A percentile compares a stretch with the other conserved stretches of the same genome.
These are phyloP conservation scores for Gloeopeniophorella convolvens DNA, from an alignment of 768 basidiomycete species.

Conservation along the genomic window DNA sequence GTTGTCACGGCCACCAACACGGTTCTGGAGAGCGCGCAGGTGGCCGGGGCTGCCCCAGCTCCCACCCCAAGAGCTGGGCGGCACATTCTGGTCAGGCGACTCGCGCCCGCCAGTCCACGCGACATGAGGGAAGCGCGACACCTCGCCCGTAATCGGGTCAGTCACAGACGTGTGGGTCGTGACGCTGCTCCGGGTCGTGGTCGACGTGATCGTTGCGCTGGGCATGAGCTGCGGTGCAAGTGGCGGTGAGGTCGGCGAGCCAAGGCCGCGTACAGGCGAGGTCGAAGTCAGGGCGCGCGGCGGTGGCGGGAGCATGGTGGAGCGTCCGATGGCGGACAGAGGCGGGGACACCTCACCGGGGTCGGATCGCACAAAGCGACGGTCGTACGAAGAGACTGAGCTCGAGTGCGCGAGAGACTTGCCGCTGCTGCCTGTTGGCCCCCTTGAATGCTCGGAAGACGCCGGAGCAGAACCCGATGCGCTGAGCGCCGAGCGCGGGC, in stretches of 20 bases:
- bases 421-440: conserved; percentile 31
- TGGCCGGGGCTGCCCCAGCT: conserved; percentile 18
- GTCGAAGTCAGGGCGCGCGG: conserved; percentile 2
- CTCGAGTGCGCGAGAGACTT: conserved; percentile 40
- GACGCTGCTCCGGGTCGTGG: conserved; percentile 26
- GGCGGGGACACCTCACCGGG: conserved; percentile 24
- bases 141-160: conserved; percentile 30
- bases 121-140: conserved; percentile 25
- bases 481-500: conserved; percentile 40
- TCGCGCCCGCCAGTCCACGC: conserved; percentile 18
- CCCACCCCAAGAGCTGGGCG: conserved; percentile 8
- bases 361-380: conserved; percentile 22
- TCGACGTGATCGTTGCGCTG: conserved; percentile 25
- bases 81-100: not conserved
- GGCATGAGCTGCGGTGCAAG: not conserved
- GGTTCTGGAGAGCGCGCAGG: conserved; percentile 14
- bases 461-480: conserved; percentile 44
- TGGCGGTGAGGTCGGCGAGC: not conserved
- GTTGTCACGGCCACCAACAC: conserved; percentile 4
- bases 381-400: conserved; percentile 51
- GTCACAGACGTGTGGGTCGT: conserved; percentile 28
- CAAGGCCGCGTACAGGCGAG: not conserved
- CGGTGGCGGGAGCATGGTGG: conserved; percentile 8
- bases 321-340: conserved; percentile 27
- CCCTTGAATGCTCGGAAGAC: conserved; percentile 37